phyloP scores from a whole-genome alignment of 768 basidiomycete species.

The Tylopilus felleus region DNA sequence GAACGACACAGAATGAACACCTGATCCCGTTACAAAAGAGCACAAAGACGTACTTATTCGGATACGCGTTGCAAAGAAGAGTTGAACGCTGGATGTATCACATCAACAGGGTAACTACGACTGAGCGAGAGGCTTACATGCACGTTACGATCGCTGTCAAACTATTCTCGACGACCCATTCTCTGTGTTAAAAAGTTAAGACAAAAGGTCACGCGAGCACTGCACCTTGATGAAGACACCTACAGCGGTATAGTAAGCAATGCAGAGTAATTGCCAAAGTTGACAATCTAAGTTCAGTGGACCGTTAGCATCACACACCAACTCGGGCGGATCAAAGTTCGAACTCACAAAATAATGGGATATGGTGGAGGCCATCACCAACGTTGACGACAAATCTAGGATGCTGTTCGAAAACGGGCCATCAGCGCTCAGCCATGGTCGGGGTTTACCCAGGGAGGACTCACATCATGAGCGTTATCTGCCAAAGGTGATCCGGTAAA shows the following conservation, averaged over 20 bases:
- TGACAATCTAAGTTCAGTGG: background rate
- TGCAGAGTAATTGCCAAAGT: background rate
- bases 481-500: background rate
- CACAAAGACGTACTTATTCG: background rate
- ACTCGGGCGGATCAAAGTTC: background rate
- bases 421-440: background rate
- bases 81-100: background rate
- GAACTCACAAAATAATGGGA: conserved; percentile 1
- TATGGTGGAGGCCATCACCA: background rate
- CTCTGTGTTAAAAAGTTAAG: background rate
- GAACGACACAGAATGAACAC: background rate
- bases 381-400: conserved; percentile 2
- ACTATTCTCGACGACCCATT: background rate
- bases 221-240: background rate
- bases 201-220: background rate
- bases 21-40: background rate
- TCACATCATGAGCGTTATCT: conserved; percentile 2
- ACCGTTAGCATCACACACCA: background rate
- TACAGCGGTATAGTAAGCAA: background rate
- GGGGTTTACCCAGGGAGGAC: background rate
- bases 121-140: background rate
- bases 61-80: conserved; percentile 8
- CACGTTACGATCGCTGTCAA: background rate
- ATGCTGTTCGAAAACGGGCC: background rate
- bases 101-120: background rate